Percentiles rank a stretch among this genome's conserved stretches.
phyloP scores from a whole-genome alignment of 2,329 filamentous ascomycete genomes.

The Alternaria tenuissima region DNA sequence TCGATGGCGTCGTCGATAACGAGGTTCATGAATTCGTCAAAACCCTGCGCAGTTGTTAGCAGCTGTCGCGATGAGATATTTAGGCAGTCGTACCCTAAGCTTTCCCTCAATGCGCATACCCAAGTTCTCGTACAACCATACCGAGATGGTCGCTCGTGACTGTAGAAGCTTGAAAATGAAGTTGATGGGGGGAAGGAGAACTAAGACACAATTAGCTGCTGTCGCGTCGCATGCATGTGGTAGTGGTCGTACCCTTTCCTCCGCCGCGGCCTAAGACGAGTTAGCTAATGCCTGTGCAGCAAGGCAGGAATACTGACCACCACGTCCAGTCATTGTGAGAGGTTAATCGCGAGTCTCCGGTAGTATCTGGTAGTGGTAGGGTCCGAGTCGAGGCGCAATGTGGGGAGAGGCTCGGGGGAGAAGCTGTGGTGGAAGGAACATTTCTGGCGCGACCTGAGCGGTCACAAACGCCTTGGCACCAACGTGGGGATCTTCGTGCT shows the following conservation, averaged over 20 bases:
- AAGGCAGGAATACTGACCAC: constrained; percentile 33
- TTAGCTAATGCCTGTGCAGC: constrained; percentile 29
- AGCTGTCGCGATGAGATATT: neutral
- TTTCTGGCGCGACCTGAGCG: constrained; percentile 32
- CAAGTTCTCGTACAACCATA: constrained; percentile 98
- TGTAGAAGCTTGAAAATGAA: constrained; percentile 94
- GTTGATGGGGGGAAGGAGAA: constrained; percentile 80
- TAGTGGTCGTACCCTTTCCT: constrained; percentile 50
- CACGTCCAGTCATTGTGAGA: constrained; percentile 43
- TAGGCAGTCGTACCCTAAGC: constrained; percentile 74
- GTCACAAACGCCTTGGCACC: constrained; percentile 38
- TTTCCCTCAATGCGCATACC: constrained; percentile 94
- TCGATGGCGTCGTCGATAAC: constrained; percentile 96
- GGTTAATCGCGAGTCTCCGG: constrained; percentile 9
- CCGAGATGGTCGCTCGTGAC: constrained; percentile 82
- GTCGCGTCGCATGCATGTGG: constrained; percentile 12
- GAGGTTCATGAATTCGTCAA: constrained; percentile 99
- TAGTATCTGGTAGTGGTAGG: constrained; percentile 5
- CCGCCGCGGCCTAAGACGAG: constrained; percentile 62
- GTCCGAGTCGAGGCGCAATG: constrained; percentile 16
- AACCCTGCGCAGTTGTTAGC: constrained; percentile 69
- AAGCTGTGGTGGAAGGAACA: constrained; percentile 34
- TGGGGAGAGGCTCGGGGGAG: constrained; percentile 25
- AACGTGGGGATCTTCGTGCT: constrained; percentile 27
- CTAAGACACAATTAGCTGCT: constrained; percentile 47